Base-by-base conservation (phyloP, 2,329 filamentous ascomycete species). In the Byssoonygena ceratinophila region DNA sequence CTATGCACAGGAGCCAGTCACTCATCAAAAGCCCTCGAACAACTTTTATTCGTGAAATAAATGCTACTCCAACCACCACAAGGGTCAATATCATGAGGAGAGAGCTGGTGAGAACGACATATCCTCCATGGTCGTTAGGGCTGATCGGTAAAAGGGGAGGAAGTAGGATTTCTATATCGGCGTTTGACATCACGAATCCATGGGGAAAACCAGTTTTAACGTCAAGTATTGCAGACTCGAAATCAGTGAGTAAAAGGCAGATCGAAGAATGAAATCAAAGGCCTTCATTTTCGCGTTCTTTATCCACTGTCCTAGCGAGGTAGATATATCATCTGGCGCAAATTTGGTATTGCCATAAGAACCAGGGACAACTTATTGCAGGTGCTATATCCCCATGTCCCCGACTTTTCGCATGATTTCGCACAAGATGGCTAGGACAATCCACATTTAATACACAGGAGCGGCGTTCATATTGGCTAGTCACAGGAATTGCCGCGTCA, bases 21-120 rank as follows among this genome's bases (percentile, higher is more conserved):
- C 54, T 59, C 48, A 52, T 56, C 18, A 52, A 46, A 44, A 60
- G 39, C 29, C 53, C 51, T 14, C 59, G 40, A 20, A 59, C 54
- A 9, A 55, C 53, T 34, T 49, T 55, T 8, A 52, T 45, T 6
- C 59, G 59, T 18, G 59, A 54, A 8, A 56, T 41, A 41, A 59
- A 55, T n/a, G 58, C 60, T 46, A 58, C 50, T 6, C 59, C 29
- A 14, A 60, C 58, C 22, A 57, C 57, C 20, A 59, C 32, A 16
- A 44, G 20, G n/a, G 56, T 56, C 16, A 60, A 46, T 29, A 59
- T 58, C 44, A 58, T 49, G 20, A 60, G 45, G 11, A 57, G 45
- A 36, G 48, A 47, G 16, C 48, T 54, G 12, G 52, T 41, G 7
- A 59, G 41, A 22, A 59, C 49, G 31, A 57, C 54, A 49, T 57